These are phyloP conservation scores for Alternaria infectoria DNA, from an alignment of 2,329 filamentous ascomycete genomes.

Conservation along the genomic window DNA sequence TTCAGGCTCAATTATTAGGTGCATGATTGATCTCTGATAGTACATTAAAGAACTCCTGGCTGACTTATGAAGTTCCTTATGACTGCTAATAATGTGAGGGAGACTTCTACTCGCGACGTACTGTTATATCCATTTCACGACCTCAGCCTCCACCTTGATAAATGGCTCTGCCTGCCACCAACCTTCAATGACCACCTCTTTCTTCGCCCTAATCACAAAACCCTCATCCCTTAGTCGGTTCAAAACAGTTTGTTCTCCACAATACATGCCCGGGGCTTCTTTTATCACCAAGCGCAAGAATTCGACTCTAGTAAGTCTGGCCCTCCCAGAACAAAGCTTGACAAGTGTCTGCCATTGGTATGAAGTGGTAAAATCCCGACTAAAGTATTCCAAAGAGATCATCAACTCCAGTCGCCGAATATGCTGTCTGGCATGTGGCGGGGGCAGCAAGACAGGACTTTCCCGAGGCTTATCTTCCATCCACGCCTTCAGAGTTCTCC, in stretches of 20 bases:
- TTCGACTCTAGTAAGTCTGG: neutral
- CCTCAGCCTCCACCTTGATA: neutral
- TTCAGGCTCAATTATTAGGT: neutral
- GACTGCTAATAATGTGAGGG: neutral
- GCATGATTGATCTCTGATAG: neutral
- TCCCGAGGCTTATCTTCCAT: neutral
- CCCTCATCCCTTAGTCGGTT: neutral
- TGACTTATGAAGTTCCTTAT: neutral
- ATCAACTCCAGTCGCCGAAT: neutral
- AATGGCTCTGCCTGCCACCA: neutral
- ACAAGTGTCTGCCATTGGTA: neutral
- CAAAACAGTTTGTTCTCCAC: neutral
- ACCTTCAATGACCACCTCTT: neutral
- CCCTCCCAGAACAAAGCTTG: neutral
- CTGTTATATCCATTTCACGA: neutral
- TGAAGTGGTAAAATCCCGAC: neutral
- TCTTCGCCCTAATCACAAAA: neutral
- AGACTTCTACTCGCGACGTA: neutral
- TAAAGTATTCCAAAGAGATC: neutral
- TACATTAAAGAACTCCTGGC: neutral
- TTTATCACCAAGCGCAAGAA: neutral
- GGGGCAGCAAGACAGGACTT: neutral
- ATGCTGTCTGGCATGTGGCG: neutral
- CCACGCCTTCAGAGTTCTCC: neutral
- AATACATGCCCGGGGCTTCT: neutral